Evolutionary conservation across 345 rosid genomes (phyloP).

Genomic region (Pseudoturritis turrita): DNA sequence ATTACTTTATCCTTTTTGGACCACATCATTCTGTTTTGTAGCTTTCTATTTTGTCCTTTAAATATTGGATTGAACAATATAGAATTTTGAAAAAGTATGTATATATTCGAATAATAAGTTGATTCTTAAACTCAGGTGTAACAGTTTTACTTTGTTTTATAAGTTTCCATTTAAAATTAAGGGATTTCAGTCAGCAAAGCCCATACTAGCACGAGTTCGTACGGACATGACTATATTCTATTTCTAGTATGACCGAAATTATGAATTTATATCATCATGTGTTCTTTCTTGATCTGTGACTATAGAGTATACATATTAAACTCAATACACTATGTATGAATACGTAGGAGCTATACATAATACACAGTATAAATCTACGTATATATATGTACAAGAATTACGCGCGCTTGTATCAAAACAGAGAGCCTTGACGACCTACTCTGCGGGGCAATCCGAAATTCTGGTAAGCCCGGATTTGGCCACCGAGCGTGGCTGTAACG

Average conservation of each 20-base stretch:
- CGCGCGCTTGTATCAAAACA: constrained; percentile 29
- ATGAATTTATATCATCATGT: no score
- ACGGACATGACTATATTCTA: not conserved
- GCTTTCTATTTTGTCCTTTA: not conserved
- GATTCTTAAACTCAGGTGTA: not conserved
- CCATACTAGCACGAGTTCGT: constrained; percentile 3
- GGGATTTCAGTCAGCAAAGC: not conserved
- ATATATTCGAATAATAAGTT: not conserved
- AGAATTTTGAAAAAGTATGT: not conserved
- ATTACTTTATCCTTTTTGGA: constrained; percentile 28
- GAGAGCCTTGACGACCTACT: constrained; percentile 54
- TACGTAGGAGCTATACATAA: not conserved
- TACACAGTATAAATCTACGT: not conserved
- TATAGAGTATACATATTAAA: not conserved
- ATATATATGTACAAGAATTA: constrained; percentile 4
- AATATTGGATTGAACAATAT: not conserved
- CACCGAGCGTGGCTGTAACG: constrained; percentile 78
- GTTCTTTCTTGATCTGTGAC: not conserved
- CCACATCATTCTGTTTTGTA: constrained; percentile 30
- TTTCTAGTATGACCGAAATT: not conserved
- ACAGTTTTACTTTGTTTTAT: constrained; percentile 1
- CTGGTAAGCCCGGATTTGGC: constrained; percentile 79
- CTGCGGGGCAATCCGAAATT: constrained; percentile 83
- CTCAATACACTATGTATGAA: constrained; percentile 10
- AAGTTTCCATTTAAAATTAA: not conserved